Conservation (phyloP, 2,329 filamentous ascomycete genomes). For the Trichoderma oligosporum region DNA sequence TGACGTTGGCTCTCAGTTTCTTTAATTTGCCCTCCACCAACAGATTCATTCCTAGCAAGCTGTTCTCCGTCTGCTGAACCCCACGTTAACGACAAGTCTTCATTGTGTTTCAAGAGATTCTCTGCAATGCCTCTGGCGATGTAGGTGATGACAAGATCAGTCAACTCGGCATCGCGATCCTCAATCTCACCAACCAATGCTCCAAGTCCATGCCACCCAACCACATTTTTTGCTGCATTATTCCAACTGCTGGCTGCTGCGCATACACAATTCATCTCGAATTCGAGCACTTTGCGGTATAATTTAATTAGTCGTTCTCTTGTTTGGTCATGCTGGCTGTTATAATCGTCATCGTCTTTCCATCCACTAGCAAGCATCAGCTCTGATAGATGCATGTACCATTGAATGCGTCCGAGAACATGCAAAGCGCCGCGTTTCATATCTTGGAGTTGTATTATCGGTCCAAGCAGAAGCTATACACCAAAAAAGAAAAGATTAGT, state of each 20-base stretch:
- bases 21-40: background rate
- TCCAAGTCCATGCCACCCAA: slow-evolving; percentile 34
- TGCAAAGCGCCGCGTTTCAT: slow-evolving; percentile 32
- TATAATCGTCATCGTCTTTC: slow-evolving; percentile 27
- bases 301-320: slow-evolving; percentile 28
- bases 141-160: slow-evolving; percentile 24
- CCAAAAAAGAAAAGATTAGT: too few species aligned
- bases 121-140: slow-evolving; percentile 21
- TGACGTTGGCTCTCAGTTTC: background rate
- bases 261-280: slow-evolving; percentile 41
- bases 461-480: slow-evolving; percentile 34
- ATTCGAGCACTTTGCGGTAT: slow-evolving; percentile 35
- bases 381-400: slow-evolving; percentile 34
- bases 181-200: slow-evolving; percentile 28
- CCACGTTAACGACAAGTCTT: slow-evolving; percentile 21
- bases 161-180: slow-evolving; percentile 29
- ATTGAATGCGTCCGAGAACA: slow-evolving; percentile 33
- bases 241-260: slow-evolving; percentile 38
- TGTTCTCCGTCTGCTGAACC: background rate
- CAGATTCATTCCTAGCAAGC: background rate
- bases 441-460: slow-evolving; percentile 33
- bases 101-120: slow-evolving; percentile 21
- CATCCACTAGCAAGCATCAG: slow-evolving; percentile 27
- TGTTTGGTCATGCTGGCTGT: slow-evolving; percentile 22
- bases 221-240: slow-evolving; percentile 35